Base-by-base conservation (phyloP, 495 filamentous ascomycete species). In the Amphirosellinia nigrospora region DNA sequence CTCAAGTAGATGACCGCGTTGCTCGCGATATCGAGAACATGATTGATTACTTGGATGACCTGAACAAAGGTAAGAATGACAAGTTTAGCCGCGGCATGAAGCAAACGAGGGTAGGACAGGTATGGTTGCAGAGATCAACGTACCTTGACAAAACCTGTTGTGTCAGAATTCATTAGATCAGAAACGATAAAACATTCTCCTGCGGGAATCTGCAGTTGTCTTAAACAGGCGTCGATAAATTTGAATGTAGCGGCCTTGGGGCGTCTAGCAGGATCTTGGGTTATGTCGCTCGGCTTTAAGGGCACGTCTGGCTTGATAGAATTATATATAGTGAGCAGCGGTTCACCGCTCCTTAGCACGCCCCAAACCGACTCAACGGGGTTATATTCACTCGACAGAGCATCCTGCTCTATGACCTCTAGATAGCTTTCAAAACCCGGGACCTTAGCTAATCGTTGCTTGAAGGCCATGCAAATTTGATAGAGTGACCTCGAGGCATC, bases 111-210 rank as follows among this genome's bases (percentile, higher is more conserved):
- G 32, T 60, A 50, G 11, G 1, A 19, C 21, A 70, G 60, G 7
- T 34, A 34, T 39, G 9, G 19, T 4, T 4, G 1, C 16, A 59
- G 55, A 45, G 55, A 55, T 21, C 26, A 63, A 67, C 85, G 77
- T 75, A 93, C 92, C 88, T 98, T 99, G 64, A 97, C 95, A 78
- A 99, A 98, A 1, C 96, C 96, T 34, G 94, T 97, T 0, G 96
- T 99, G 81, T 97, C 95, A 68, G 94, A 91, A 7, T 93, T 93
- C 78, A 96, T 94, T 3, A 99, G 82, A 78, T 99, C 95, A 66
- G 89, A 91, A 71, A 98, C 91, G 72, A 97, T 88, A 77, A 98
- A 99, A 72, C 91, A 93, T 59, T 98, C 94, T 55, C 89, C 87
- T 26, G 92, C 82, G 15, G 90, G 88, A 50, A 97, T 90, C 19